Evolutionary conservation across 2,329 filamentous ascomycete species (phyloP), one percentile per base, ranked within the genome.

Genomic region (Cladosporium sp.): DNA sequence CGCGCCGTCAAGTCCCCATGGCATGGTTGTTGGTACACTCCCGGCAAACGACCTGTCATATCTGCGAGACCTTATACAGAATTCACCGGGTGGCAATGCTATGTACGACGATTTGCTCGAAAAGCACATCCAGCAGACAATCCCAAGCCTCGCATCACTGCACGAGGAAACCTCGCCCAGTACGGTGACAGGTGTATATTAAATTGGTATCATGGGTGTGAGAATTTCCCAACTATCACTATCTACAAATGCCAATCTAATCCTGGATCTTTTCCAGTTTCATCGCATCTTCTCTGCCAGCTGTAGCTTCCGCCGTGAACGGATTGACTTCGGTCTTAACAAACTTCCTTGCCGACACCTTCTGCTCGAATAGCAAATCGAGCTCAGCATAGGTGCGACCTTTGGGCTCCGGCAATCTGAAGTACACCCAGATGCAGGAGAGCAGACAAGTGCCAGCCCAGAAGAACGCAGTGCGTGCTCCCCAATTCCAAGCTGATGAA

Each of bases 371-470:
- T 74, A 80, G 78, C 55, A 79, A 75, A 46, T 78, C 76, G 51
- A 78, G 77, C 55, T 80, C 76, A 57, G 77, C 76, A 4, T 78
- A 66, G 0, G 72, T 78, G 18, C 74, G 70, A 40, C 71, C 75
- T 62, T 78, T 78, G 43, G 76, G 75, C 59, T 80, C 77, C 0
- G 78, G 78, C 0, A 79, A 62, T 60, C 69, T 78, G 52, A 78
- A 69, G 56, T 69, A 78, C 27, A 76, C 67, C 48, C 55, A 58
- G 29, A 59, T 20, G 19, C 69, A 51, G 33, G 63, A 66, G 3
- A 69, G 42, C 1, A 64, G 38, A 27, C 60, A 61, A 13, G 70
- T 60, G 11, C 67, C 67, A 6, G 60, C 69, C 65, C 68, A 73
- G 56, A 73, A 72, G 58, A 49, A 49, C 18, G 38, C 46, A 4